Base-by-base conservation (phyloP, 768 basidiomycete genomes). In the Wakefieldia striispora region DNA sequence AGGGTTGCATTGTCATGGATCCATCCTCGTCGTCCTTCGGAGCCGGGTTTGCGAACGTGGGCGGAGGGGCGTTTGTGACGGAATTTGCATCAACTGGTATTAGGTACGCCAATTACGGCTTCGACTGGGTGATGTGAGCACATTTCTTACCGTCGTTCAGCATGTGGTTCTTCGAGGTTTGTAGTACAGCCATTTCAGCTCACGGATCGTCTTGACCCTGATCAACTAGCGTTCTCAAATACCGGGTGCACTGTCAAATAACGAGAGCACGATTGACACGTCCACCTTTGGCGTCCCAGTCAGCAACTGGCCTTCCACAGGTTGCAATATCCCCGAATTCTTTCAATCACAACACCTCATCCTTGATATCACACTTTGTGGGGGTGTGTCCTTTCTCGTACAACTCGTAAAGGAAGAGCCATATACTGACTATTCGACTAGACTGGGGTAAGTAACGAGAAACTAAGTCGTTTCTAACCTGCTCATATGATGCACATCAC, bases 61-160 rank as follows among this genome's bases (percentile, higher is more conserved):
- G 81, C 9, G 90, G 91, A 24, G 91, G 91, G 13, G 77, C 88
- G 11, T 91, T 78, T 54, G 82, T 88, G 17, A 86, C 88, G 1
- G 86, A 90, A 63, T 82, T 83, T 50, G 84, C 86, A 1, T 65
- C 73, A 20, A 72, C 68, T 35, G 86, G 84, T 10, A 81, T 90
- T 27, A 83, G 79, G 83, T 85, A 60, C 55, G 81, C 70, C 9
- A 13, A 19, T 29, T 16, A 37, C 17, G 4, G 13, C 23, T 38
- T 49, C 43, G 14, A 33, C 29, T 26, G 29, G 24, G 13, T 19
- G 26, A 8, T 34, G 24, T 26, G 16, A 24, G 36, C 4, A 16
- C 19, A 26, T 33, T 33, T 23, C 24, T 49, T 33, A 40, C 36
- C 19, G 37, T 21, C 7, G 6, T 19, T 36, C 23, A 66, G 68